phyloP scores from a whole-genome alignment of 2,329 filamentous ascomycete species.

The Phialocephala subalpina region DNA sequence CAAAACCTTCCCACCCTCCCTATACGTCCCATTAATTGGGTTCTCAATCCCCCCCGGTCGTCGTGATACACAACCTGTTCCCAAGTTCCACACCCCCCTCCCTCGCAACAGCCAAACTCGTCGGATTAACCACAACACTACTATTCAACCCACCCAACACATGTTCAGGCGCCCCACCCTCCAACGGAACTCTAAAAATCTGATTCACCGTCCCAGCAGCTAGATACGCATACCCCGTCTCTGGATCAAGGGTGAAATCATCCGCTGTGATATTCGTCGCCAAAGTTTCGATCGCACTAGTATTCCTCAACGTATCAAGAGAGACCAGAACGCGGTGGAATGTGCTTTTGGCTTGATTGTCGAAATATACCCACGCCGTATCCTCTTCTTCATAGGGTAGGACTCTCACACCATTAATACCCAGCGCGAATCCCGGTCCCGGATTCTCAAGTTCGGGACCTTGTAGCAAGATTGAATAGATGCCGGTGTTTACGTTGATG shows the following conservation, averaged over 20 bases:
- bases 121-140: constrained; percentile 23
- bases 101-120: constrained; percentile 27
- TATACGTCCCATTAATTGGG: constrained; percentile 3
- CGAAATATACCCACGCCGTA: constrained; percentile 29
- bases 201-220: constrained; percentile 18
- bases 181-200: constrained; percentile 23
- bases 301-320: constrained; percentile 14
- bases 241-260: constrained; percentile 28
- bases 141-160: constrained; percentile 19
- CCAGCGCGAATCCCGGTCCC: neutral
- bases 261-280: constrained; percentile 19
- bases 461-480: neutral
- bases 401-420: constrained; percentile 30
- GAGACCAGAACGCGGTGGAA: constrained; percentile 34
- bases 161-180: neutral
- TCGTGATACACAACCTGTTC: constrained; percentile 21
- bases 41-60: constrained; percentile 18
- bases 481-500: constrained; percentile 30
- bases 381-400: constrained; percentile 7
- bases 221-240: constrained; percentile 22
- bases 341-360: constrained; percentile 11
- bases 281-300: constrained; percentile 26
- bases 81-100: neutral
- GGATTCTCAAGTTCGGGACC: neutral
- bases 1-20: constrained; percentile 6